Conservation (phyloP, 2,329 filamentous ascomycete genomes). For the Stagonosporopsis tanaceti region DNA sequence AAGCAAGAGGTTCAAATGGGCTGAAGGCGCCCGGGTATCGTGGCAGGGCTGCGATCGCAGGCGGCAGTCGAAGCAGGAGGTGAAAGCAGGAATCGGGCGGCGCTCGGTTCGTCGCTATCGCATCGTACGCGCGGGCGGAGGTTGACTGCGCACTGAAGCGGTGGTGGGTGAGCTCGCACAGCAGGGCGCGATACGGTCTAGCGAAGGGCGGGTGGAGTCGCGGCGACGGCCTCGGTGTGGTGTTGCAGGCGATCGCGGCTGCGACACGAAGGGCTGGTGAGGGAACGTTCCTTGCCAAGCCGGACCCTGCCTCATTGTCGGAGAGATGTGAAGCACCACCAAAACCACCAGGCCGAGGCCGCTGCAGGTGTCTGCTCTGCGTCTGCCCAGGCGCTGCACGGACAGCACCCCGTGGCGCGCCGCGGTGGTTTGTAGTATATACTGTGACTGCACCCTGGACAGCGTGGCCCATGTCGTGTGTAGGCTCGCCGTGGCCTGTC, state of each 20-base stretch:
- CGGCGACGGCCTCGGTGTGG: constrained; percentile 15
- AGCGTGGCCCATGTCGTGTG: background rate
- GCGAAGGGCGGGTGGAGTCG: background rate
- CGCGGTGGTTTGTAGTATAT: no score
- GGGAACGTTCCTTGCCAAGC: constrained; percentile 12
- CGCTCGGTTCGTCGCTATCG: constrained; percentile 20
- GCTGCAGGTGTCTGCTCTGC: background rate
- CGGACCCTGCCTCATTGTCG: constrained; percentile 7
- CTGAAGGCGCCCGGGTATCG: constrained; percentile 10
- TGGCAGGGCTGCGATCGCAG: constrained; percentile 22
- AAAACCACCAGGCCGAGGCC: no score
- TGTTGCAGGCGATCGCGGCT: constrained; percentile 7
- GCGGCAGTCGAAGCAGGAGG: background rate
- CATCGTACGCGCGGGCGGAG: constrained; percentile 6
- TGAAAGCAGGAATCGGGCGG: constrained; percentile 4
- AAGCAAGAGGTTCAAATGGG: constrained; percentile 11
- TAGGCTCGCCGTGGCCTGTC: background rate
- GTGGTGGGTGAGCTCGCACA: constrained; percentile 18
- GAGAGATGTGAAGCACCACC: background rate
- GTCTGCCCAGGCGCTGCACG: background rate
- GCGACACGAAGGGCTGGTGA: constrained; percentile 12
- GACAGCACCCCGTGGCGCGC: background rate
- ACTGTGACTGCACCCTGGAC: background rate
- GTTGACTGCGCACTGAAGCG: constrained; percentile 20
- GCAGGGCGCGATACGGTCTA: constrained; percentile 6